A percentile compares a stretch with the other conserved stretches of the same genome.
Evolutionary conservation across 2,329 filamentous ascomycete genomes (phyloP).

Genomic region (Fusarium xylarioides): DNA sequence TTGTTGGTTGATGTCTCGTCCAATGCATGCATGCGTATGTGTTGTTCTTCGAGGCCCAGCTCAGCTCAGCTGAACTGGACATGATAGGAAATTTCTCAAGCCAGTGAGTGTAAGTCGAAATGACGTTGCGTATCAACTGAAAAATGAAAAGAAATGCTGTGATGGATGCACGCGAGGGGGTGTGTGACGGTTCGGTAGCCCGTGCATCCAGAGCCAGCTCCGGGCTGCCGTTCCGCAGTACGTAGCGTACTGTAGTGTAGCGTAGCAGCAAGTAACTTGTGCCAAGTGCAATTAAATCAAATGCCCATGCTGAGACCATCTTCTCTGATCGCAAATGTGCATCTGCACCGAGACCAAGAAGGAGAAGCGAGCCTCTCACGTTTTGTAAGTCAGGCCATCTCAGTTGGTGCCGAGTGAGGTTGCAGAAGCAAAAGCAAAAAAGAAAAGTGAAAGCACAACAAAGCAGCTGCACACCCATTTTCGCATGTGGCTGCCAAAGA

Average conservation of each 20-base stretch:
- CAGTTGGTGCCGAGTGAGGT: not conserved
- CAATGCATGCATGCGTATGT: not conserved
- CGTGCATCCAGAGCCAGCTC: slow-evolving; percentile 40
- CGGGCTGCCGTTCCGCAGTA: slow-evolving; percentile 32
- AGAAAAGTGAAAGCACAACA: not conserved
- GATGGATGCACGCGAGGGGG: slow-evolving; percentile 33
- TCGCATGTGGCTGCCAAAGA: slow-evolving; percentile 25
- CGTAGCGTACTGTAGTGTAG: not conserved
- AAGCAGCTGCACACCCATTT: slow-evolving; percentile 25
- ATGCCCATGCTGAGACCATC: slow-evolving; percentile 24
- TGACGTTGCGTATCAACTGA: slow-evolving; percentile 20
- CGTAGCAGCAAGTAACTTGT: slow-evolving; percentile 3
- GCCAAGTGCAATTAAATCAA: slow-evolving; percentile 38
- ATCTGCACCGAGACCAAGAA: slow-evolving; percentile 34
- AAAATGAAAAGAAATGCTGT: not conserved
- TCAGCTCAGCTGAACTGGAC: slow-evolving; percentile 2
- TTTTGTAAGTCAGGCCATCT: slow-evolving; percentile 37
- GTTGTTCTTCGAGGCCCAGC: slow-evolving; percentile 26
- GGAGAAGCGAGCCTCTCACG: slow-evolving; percentile 23
- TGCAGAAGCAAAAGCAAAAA: slow-evolving; percentile 2
- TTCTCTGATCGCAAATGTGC: slow-evolving; percentile 26
- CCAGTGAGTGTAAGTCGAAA: slow-evolving; percentile 20
- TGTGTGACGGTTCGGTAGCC: slow-evolving; percentile 27
- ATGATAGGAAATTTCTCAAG: slow-evolving; percentile 5
- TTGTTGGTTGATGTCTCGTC: not conserved